Conservation (phyloP, 78 protist genomes). For the Carpediemonas membranifera region DNA sequence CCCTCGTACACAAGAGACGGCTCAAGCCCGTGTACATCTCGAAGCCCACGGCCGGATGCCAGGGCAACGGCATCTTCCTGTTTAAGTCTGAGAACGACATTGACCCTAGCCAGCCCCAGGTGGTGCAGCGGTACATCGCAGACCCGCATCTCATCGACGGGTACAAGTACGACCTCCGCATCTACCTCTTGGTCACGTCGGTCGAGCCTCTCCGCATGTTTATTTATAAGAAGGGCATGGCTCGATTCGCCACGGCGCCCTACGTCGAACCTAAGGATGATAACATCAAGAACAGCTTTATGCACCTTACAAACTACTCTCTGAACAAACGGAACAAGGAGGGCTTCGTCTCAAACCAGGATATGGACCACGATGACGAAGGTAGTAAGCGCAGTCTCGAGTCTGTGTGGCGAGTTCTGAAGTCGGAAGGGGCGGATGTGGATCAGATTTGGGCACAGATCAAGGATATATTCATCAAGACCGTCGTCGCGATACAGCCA, state of each 20-base stretch:
- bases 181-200: conserved; percentile 31
- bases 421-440: too few relatives aligned
- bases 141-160: conserved; percentile 35
- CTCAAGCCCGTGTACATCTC: conserved; percentile 5
- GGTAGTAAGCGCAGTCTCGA: too few relatives aligned
- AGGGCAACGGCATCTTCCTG: conserved; percentile 24
- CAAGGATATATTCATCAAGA: too few relatives aligned
- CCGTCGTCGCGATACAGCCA: too few relatives aligned
- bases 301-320: conserved; percentile 53
- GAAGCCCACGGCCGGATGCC: conserved; percentile 24
- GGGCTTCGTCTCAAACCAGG: neutral
- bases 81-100: conserved; percentile 1
- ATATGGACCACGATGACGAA: too few relatives aligned
- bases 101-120: neutral
- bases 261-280: conserved; percentile 12
- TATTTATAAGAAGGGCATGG: conserved; percentile 29
- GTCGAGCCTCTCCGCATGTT: conserved; percentile 11
- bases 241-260: conserved; percentile 19
- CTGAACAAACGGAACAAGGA: neutral
- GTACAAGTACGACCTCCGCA: conserved; percentile 33
- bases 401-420: too few relatives aligned
- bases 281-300: neutral
- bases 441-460: too few relatives aligned
- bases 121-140: conserved; percentile 29
- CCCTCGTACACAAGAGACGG: neutral